phyloP scores from a whole-genome alignment of 208 protist species.

The Trypanosoma cruzi region DNA sequence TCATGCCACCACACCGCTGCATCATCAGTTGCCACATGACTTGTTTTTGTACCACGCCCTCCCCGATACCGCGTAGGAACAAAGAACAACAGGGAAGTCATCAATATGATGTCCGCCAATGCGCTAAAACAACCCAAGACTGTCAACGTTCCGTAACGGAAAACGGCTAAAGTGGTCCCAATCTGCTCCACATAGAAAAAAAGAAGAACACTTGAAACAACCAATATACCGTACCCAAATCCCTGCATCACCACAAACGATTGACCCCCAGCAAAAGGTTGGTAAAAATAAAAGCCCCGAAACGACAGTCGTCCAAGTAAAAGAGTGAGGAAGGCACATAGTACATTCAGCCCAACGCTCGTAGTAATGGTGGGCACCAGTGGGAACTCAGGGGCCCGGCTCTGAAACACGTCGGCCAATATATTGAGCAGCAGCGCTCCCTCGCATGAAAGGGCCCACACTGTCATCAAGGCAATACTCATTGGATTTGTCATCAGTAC shows the following conservation, averaged over 20 bases:
- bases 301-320: conserved; percentile 45
- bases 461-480: conserved; percentile 36
- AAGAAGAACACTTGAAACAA: conserved; percentile 35
- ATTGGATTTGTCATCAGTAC: conserved; percentile 32
- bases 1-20: conserved; percentile 28
- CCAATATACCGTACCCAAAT: conserved; percentile 44
- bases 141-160: conserved; percentile 57
- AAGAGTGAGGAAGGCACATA: conserved; percentile 34
- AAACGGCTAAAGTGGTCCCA: not conserved
- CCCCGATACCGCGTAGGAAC: conserved; percentile 13
- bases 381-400: conserved; percentile 40
- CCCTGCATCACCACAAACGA: conserved; percentile 73
- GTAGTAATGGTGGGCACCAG: conserved; percentile 35
- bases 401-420: conserved; percentile 74
- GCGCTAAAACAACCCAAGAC: conserved; percentile 53
- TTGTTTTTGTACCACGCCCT: not conserved
- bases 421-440: conserved; percentile 50
- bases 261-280: conserved; percentile 69
- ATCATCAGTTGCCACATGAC: not conserved
- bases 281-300: conserved; percentile 54
- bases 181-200: conserved; percentile 35
- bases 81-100: conserved; percentile 72
- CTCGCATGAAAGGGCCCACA: conserved; percentile 48
- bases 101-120: conserved; percentile 43
- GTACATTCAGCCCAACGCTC: conserved; percentile 38